phyloP scores from a whole-genome alignment of 352 stramenopile genomes.

The Aphanomyces euteiches region DNA sequence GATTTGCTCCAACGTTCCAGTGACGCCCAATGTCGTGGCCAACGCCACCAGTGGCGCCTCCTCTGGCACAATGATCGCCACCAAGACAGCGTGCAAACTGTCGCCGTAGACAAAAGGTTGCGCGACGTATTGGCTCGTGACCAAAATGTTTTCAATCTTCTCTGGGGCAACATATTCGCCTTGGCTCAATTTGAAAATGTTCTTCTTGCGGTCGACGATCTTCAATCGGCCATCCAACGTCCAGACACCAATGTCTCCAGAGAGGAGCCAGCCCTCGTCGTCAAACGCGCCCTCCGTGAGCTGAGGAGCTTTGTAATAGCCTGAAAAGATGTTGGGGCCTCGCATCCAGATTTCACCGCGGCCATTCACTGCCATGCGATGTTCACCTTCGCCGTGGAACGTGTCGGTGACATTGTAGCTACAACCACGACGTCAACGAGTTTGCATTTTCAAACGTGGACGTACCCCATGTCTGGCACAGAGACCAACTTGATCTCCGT shows the following conservation, averaged over 20 bases:
- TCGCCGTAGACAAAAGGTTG: slow-evolving; percentile 96
- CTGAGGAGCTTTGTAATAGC: slow-evolving; percentile 91
- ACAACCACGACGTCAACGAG: neutral
- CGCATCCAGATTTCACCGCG: slow-evolving; percentile 42
- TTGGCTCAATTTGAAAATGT: slow-evolving; percentile 92
- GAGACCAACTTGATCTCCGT: slow-evolving; percentile 91
- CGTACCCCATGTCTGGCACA: slow-evolving; percentile 97
- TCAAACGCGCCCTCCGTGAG: slow-evolving; percentile 91
- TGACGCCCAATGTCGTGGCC: slow-evolving; percentile 13
- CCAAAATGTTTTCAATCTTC: slow-evolving; percentile 95
- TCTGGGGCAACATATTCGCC: slow-evolving; percentile 96
- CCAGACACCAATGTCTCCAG: slow-evolving; percentile 93
- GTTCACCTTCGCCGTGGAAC: slow-evolving; percentile 30
- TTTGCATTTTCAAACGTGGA: slow-evolving; percentile 31
- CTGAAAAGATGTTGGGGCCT: slow-evolving; percentile 80
- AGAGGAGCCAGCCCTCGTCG: slow-evolving; percentile 93
- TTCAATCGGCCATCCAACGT: slow-evolving; percentile 87
- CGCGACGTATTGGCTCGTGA: slow-evolving; percentile 86
- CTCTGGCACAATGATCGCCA: slow-evolving; percentile 94
- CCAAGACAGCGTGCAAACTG: slow-evolving; percentile 90
- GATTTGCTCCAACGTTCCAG: slow-evolving; percentile 28
- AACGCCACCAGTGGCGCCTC: slow-evolving; percentile 65
- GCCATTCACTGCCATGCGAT: slow-evolving; percentile 10
- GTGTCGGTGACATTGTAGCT: slow-evolving; percentile 36
- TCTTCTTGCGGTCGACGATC: slow-evolving; percentile 91